Base-by-base conservation (phyloP, 2,329 filamentous ascomycete genomes). In the Cadophora malorum region DNA sequence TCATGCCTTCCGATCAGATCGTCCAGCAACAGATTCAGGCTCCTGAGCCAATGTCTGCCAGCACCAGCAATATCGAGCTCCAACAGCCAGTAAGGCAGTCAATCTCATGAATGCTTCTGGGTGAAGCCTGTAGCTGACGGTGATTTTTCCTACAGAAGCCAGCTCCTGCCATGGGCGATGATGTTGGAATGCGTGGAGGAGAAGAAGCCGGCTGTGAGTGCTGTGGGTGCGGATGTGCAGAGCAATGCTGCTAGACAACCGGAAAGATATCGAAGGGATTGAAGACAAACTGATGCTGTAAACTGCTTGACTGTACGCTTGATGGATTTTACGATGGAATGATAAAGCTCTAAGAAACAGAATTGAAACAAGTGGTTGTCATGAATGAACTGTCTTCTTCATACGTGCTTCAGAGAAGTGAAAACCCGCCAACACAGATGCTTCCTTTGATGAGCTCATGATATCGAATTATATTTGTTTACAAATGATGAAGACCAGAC, bases 21-120 rank as follows among this genome's bases (percentile, higher is more conserved):
- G 66, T 72, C 65, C 71, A 74, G 23, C 75, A 76, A 67, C 75
- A 75, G 64, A 59, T 73, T 49, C 72, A 76, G 69, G 72, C 71
- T 63, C 65, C 73, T 21, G 71, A 73, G 71, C 72, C 74, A 23
- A 76, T 76, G 75, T 72, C 70, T 52, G 66, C 70, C 47, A 64
- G 63, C 45, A 69, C 69, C 55, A 59, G 53, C 56, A 69, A 38
- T 52, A 64, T 76, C 61, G 72, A 76, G 56, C 62, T 63, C 50
- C 59, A 71, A 38, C 75, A 76, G 66, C 75, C 75, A 4, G 75
- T 76, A 74, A 28, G 73, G 10, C 50, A 23, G 14, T n/a, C 52
- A 55, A 10, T 61, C 52, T 8, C 9, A 6, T 1, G 1, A 16
- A 23, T 12, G 28, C 6, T 12, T 21, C 3, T 55, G 23, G 35